phyloP scores from a whole-genome alignment of 805 yeast species.

The Starmerella roubikii region DNA sequence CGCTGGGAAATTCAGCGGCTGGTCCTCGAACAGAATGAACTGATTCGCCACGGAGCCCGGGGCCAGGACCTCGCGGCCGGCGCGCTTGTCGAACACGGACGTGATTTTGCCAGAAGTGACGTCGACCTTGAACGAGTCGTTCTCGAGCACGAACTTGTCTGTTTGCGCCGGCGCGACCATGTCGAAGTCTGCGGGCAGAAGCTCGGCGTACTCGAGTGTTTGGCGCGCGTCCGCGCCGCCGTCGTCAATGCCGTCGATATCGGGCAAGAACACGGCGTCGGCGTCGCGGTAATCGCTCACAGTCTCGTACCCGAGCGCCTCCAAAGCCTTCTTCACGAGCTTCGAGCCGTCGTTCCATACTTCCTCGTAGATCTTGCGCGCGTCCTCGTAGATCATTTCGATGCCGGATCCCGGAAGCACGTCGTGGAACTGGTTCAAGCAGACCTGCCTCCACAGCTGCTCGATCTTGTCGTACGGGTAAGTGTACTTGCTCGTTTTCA shows the following conservation, averaged over 20 bases:
- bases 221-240: constrained; percentile 3
- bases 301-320: constrained; percentile 28
- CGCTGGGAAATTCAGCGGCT: constrained; percentile 83
- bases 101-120: constrained; percentile 51
- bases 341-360: constrained; percentile 41
- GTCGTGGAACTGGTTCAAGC: constrained; percentile 91
- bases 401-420: constrained; percentile 96
- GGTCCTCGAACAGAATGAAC: constrained; percentile 70
- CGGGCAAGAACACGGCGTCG: constrained; percentile 10
- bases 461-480: constrained; percentile 64
- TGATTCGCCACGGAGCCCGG: constrained; percentile 29
- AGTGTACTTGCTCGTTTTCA: constrained; percentile 33
- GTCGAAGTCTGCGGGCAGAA: background rate
- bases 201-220: constrained; percentile 2
- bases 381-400: constrained; percentile 87
- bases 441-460: constrained; percentile 73
- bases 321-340: constrained; percentile 40
- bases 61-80: constrained; percentile 52
- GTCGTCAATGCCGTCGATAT: constrained; percentile 10
- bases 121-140: constrained; percentile 45
- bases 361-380: constrained; percentile 56
- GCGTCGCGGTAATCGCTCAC: constrained; percentile 1
- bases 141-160: constrained; percentile 33
- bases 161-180: background rate
- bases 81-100: constrained; percentile 46